Evolutionary conservation across 1,284 basidiomycete species (phyloP).

Genomic region (Ceratobasidium theobromae): DNA sequence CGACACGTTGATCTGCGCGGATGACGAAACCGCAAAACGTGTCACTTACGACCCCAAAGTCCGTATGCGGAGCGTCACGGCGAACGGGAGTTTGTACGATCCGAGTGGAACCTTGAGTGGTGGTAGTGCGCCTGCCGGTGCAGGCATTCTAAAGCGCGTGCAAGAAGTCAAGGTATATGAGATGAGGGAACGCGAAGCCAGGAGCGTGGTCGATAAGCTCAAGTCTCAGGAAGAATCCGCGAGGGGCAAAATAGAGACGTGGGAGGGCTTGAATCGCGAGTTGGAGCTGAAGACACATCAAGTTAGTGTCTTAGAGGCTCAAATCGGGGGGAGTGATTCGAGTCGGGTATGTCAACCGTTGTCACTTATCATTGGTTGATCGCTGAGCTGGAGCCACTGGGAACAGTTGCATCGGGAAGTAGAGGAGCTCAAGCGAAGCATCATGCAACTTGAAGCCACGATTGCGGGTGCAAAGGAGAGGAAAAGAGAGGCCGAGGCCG

Average conservation of each 20-base stretch:
- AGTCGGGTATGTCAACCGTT: conserved; percentile 73
- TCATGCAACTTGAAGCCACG: conserved; percentile 66
- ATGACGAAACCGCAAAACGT: conserved; percentile 82
- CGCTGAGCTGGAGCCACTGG: background rate
- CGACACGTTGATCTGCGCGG: conserved; percentile 88
- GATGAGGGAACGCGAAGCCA: conserved; percentile 46
- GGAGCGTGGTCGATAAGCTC: conserved; percentile 50
- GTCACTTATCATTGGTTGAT: background rate
- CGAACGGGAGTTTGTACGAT: conserved; percentile 96
- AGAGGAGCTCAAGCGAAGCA: conserved; percentile 66
- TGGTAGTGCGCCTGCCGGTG: conserved; percentile 79
- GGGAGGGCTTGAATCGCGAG: conserved; percentile 67
- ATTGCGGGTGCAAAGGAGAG: conserved; percentile 71
- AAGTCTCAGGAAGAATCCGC: conserved; percentile 50
- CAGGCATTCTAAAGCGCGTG: conserved; percentile 79
- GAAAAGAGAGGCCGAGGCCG: conserved; percentile 73
- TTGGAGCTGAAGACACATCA: conserved; percentile 91
- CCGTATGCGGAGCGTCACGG: conserved; percentile 82
- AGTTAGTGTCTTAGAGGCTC: conserved; percentile 78
- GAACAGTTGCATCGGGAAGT: conserved; percentile 79
- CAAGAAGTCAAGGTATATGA: conserved; percentile 75
- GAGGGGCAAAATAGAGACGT: conserved; percentile 61
- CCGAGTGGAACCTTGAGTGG: conserved; percentile 93
- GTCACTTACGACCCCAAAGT: conserved; percentile 85
- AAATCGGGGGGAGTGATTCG: conserved; percentile 87